These are phyloP conservation scores for Phaeophleospora eucalypticola DNA, from an alignment of 2,329 filamentous ascomycete genomes.

Conservation along the genomic window DNA sequence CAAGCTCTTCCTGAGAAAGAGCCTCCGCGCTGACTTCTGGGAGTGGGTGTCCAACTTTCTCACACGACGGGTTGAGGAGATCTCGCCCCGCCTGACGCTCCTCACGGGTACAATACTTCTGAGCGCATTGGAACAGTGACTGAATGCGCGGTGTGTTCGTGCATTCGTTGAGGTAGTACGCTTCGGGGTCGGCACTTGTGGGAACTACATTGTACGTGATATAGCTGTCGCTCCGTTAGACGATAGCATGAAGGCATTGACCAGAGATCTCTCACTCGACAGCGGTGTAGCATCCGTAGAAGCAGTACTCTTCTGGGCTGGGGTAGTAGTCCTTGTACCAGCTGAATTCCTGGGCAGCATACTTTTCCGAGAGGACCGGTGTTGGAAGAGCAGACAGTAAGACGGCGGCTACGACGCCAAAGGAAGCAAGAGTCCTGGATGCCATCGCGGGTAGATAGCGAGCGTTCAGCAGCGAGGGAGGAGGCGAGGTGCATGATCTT, in stretches of 20 bases:
- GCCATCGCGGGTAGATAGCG: too few species aligned
- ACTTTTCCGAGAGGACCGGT: too few species aligned
- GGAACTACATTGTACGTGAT: slow-evolving; percentile 15
- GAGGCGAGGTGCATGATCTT: too few species aligned
- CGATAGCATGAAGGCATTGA: too few species aligned
- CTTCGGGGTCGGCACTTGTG: slow-evolving; percentile 7
- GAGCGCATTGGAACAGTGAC: slow-evolving; percentile 14
- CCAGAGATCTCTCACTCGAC: too few species aligned
- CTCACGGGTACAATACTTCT: slow-evolving; percentile 15
- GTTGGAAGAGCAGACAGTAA: too few species aligned
- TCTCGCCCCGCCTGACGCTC: slow-evolving; percentile 7
- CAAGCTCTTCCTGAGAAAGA: slow-evolving; percentile 8
- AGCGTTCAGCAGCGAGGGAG: too few species aligned
- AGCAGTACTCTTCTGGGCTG: slow-evolving; percentile 11
- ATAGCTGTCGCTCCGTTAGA: too few species aligned
- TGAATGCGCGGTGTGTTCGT: slow-evolving; percentile 12
- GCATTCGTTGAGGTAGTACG: slow-evolving; percentile 11
- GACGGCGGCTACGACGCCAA: too few species aligned
- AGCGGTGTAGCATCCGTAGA: slow-evolving; percentile 8
- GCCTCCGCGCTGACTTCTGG: slow-evolving; percentile 8
- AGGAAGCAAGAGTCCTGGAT: too few species aligned
- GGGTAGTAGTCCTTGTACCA: slow-evolving; percentile 20
- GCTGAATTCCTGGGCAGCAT: slow-evolving; percentile 10
- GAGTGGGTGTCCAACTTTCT: slow-evolving; percentile 4
- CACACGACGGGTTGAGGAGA: slow-evolving; percentile 3